Base-by-base conservation (phyloP, 2,329 filamentous ascomycete genomes). In the Trichoderma sp. region DNA sequence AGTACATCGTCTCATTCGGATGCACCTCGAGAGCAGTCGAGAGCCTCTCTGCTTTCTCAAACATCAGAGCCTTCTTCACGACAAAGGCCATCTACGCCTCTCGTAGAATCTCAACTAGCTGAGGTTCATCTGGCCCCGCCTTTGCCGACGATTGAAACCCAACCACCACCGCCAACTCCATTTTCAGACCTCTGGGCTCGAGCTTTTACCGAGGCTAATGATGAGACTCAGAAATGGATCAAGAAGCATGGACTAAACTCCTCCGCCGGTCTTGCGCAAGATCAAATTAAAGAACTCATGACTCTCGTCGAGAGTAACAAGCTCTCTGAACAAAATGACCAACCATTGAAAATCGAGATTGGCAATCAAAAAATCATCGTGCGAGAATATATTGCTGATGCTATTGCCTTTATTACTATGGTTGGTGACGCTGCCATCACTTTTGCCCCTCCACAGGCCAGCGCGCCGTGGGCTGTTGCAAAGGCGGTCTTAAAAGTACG, bases 331-430 rank as follows among this genome's bases (percentile, higher is more conserved):
- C 73, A 69, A 53, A 69, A 21, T 16, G 73, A 75, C 3, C 3
- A 75, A 16, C 64, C 72, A 1, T 7, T 64, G 3, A 71, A 63
- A 6, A 56, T 71, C 18, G 16, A 33, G 8, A 63, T 64, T 33
- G 65, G 73, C 0, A 71, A 64, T 7, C 73, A 56, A 6, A 56
- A 9, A 18, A 41, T 75, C 5, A 64, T 56, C 11, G 8, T 64
- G 4, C 65, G 73, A 5, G 73, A 75, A 3, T 75, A 53, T 18
- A 11, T 75, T 18, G 38, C 65, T 3, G 59, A 69, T 71, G n/a
- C 56, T 65, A 5, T 75, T 6, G 66, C 66, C 35, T 75, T 75
- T 59, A 33, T 75, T 14, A 75, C 65, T 3, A 75, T 35, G 66
- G 21, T 69, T 3, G 73, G 73, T 6, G 41, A 75, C 4, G 21